Evolutionary conservation across 345 rosid species (phyloP), one percentile per base, ranked within the genome.

Genomic region (Reutealis trisperma): DNA sequence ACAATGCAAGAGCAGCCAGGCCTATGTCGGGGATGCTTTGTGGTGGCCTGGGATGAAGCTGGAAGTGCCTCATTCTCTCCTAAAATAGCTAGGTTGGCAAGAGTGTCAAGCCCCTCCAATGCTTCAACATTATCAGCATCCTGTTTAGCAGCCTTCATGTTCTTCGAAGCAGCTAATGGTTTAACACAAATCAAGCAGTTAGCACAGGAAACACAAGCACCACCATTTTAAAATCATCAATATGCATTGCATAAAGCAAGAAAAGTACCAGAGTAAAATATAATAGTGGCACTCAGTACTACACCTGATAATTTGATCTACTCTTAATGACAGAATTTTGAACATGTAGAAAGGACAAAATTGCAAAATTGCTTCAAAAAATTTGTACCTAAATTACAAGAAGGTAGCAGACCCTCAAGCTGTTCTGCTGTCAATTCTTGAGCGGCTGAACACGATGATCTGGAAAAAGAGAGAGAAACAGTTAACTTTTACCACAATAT

Each of bases 21-120:
- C 86, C 89, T 91, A 79, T 94, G 99, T 30, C 98, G 89, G 15
- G 98, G 98, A 71, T 96, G 99, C 86, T 88, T 96, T 34, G 97
- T 90, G 65, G 97, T 91, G 77, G 89, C 85, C 75, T 87, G 91
- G 47, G 91, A 82, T 75, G 91, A 85, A 74, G 88, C 60, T 52
- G 87, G 84, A 27, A 77, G 75, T 6, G 77, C 79, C 75, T 86
- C 93, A 1, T 86, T 88, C 76, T 88, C 96, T 67, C 86, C 96
- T 73, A 86, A 76, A 76, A 89, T 87, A 62, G 93, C 96, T 58
- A 87, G 78, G 87, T 88, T 89, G 47, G 89, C 91, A 49, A 88
- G 92, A 45, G 90, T 87, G 79, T 92, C 93, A 25, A 88, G 82
- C 78, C 90, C 97, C 78, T 87, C 94, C 82, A 83, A 68, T 74